Conservation (phyloP, 2,329 filamentous ascomycete species). For the Scedosporium apiospermum region DNA sequence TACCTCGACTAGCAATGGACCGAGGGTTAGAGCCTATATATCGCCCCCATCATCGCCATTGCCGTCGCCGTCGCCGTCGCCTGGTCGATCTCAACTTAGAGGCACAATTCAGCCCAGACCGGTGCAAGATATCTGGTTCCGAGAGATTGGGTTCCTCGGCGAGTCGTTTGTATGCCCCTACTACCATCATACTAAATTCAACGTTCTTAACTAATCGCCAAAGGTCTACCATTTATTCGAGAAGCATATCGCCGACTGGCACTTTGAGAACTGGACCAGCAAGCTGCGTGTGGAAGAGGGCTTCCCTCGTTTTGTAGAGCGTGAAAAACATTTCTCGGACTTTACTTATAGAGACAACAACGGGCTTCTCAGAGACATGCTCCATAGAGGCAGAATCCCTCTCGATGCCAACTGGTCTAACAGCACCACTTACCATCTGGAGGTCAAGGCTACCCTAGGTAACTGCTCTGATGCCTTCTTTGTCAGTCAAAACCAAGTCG, state of each 20-base stretch:
- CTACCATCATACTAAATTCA: no score
- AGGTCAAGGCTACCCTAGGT: constrained; percentile 6
- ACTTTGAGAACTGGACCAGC: constrained; percentile 9
- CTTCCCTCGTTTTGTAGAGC: constrained; percentile 1
- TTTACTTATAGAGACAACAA: constrained; percentile 7
- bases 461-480: constrained; percentile 3
- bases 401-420: constrained; percentile 2
- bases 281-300: constrained; percentile 7
- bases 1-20: no score
- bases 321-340: constrained; percentile 4
- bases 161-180: no score
- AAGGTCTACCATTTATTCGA: constrained; percentile 7
- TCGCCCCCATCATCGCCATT: no score
- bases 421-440: constrained; percentile 8
- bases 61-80: no score
- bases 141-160: no score
- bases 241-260: constrained; percentile 4
- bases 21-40: no score
- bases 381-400: not conserved
- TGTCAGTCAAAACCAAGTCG: constrained; percentile 7
- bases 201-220: not conserved
- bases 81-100: no score
- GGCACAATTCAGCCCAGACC: no score
- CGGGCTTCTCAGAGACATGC: not conserved
- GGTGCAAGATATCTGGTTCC: no score